Base-by-base conservation (phyloP, 768 basidiomycete genomes). In the Podaxis sp. region DNA sequence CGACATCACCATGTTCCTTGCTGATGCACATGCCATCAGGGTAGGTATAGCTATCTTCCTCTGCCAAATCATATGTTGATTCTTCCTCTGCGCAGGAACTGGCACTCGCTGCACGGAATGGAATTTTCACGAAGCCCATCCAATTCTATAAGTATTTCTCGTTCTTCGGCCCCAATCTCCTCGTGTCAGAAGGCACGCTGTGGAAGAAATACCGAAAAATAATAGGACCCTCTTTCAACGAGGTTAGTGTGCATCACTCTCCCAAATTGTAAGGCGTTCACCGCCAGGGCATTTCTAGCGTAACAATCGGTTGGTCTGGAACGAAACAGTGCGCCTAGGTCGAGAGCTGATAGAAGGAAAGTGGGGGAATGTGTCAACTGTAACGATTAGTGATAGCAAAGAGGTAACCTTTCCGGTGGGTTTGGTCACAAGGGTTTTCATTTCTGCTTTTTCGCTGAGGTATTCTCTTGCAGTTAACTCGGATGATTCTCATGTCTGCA, bases 351-450 rank as follows among this genome's bases (percentile, higher is more conserved):
- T 83, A 65, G 64, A 74, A 15, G 78, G 79, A 17, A 74, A 82
- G 3, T 87, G 87, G 84, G 74, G 68, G 3, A 70, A 74, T 30
- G 71, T 74, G 17, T 26, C 24, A 63, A 68, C 15, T 13, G 56
- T 48, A 10, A 66, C 69, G 3, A 65, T 81, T n/a, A 78, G 82
- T 48, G 78, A 87, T 67, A 75, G 75, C 53, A 68, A 83, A 2
- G 81, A 85, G 30, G 67, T 87, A n/a, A 87, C 86, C 0, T 68
- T 83, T 3, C 82, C 83, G 6, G 86, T 86, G 62, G 55, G 80
- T 50, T 11, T 24, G 26, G 11, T 38, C 36, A 33, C 8, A 30
- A 17, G 13, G 13, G n/a, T 13, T 49, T 3, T 20, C 22, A 24
- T n/a, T 49, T 6, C 48, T 48, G 1, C 26, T 11, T 11, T 7